phyloP scores from a whole-genome alignment of 1,284 basidiomycete genomes.

The Veloboletus limbatus region DNA sequence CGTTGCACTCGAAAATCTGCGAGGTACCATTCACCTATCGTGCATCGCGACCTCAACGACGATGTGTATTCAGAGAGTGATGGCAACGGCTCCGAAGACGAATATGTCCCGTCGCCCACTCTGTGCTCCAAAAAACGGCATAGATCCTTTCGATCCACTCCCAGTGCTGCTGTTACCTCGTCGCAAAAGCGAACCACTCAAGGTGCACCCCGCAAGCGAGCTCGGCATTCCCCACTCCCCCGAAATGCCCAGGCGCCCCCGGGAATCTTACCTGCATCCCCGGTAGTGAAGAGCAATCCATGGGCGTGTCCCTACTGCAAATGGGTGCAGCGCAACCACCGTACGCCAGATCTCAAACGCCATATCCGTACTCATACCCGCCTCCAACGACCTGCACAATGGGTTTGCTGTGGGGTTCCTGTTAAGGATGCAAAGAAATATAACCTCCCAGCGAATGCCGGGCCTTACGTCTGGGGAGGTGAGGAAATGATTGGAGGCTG shows the following conservation, averaged over 20 bases:
- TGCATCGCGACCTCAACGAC: conserved; percentile 12
- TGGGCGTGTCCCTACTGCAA: conserved; percentile 35
- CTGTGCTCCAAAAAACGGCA: conserved; percentile 24
- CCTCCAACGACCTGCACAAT: conserved; percentile 27
- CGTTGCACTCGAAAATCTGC: conserved; percentile 14
- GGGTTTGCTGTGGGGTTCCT: conserved; percentile 42
- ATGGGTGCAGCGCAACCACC: conserved; percentile 38
- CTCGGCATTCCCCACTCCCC: conserved; percentile 33
- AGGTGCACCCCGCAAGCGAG: conserved; percentile 27
- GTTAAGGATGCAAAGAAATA: conserved; percentile 35
- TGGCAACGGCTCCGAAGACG: conserved; percentile 29
- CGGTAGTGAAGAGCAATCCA: conserved; percentile 23
- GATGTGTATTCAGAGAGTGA: conserved; percentile 31
- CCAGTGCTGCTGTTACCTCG: background rate
- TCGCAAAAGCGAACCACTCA: conserved; percentile 9
- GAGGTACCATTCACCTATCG: conserved; percentile 1
- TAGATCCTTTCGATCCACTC: conserved; percentile 11
- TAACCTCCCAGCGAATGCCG: conserved; percentile 27
- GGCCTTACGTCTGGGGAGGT: conserved; percentile 31
- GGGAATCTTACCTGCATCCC: conserved; percentile 16
- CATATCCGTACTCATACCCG: conserved; percentile 51
- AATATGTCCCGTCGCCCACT: conserved; percentile 32
- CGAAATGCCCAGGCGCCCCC: conserved; percentile 40
- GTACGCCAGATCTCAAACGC: conserved; percentile 51
- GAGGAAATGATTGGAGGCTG: conserved; percentile 50